A percentile compares a stretch with the other conserved stretches of the same genome.
Conservation (phyloP, 2,329 filamentous ascomycete species). For the Lachnellula cervina region DNA sequence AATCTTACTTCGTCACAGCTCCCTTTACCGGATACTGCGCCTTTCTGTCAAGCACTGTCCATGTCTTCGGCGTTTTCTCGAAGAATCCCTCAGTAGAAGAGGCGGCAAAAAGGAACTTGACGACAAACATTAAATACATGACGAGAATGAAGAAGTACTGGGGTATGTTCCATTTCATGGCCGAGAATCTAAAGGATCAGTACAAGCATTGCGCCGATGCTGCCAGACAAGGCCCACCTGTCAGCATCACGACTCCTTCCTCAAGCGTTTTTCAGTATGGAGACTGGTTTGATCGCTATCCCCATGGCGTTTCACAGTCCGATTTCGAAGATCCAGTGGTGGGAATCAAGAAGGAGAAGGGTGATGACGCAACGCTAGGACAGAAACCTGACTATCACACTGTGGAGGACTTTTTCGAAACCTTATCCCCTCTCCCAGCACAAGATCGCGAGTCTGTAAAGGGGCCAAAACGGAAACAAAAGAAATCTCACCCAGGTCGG, state of each 20-base stretch:
- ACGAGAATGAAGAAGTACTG: constrained; percentile 96
- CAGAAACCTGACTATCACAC: constrained; percentile 89
- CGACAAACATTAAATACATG: constrained; percentile 83
- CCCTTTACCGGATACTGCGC: constrained; percentile 95
- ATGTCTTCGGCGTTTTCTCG: constrained; percentile 87
- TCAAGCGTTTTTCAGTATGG: constrained; percentile 84
- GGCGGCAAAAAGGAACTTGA: constrained; percentile 76
- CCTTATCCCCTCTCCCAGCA: constrained; percentile 59
- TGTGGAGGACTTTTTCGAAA: constrained; percentile 90
- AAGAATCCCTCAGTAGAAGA: constrained; percentile 72
- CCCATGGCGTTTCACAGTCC: constrained; percentile 78
- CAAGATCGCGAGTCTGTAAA: constrained; percentile 23
- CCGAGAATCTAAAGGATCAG: constrained; percentile 83
- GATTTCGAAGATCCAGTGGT: constrained; percentile 75
- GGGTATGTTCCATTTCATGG: constrained; percentile 98
- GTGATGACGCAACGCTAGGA: constrained; percentile 82
- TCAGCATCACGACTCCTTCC: constrained; percentile 42
- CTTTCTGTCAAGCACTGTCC: constrained; percentile 89
- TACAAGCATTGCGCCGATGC: constrained; percentile 82
- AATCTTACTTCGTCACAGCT: constrained; percentile 75
- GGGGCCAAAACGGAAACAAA: constrained; percentile 35
- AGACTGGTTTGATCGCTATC: constrained; percentile 95
- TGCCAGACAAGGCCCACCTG: constrained; percentile 58
- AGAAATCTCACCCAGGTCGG: constrained; percentile 33
- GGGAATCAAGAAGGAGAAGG: constrained; percentile 66